phyloP scores from a whole-genome alignment of 2,329 filamentous ascomycete genomes.

The Pseudocercospora vitis region DNA sequence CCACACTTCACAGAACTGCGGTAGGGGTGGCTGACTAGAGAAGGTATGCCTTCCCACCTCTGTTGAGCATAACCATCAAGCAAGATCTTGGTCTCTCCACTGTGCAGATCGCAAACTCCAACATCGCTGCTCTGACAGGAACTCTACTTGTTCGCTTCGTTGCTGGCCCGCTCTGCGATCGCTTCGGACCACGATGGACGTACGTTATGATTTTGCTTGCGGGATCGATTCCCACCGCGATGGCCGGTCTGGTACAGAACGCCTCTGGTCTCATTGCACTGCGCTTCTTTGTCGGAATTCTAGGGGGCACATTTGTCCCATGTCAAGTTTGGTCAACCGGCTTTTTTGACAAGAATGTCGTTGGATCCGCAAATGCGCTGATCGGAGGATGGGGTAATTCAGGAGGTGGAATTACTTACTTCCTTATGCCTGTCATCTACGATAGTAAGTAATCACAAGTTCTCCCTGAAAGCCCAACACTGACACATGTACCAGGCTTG shows the following conservation, averaged over 20 bases:
- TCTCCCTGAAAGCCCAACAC: background rate
- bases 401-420: slow-evolving; percentile 87
- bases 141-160: slow-evolving; percentile 76
- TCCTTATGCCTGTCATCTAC: slow-evolving; percentile 87
- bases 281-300: slow-evolving; percentile 76
- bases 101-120: slow-evolving; percentile 78
- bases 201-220: slow-evolving; percentile 71
- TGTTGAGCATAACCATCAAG: slow-evolving; percentile 76
- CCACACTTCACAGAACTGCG: too few species aligned
- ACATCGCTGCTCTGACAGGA: slow-evolving; percentile 75
- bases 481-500: slow-evolving; percentile 46
- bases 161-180: slow-evolving; percentile 78
- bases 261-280: slow-evolving; percentile 65
- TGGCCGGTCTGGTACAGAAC: slow-evolving; percentile 72
- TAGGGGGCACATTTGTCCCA: slow-evolving; percentile 75
- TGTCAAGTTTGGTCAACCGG: slow-evolving; percentile 91
- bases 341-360: slow-evolving; percentile 89
- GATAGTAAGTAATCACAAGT: slow-evolving; percentile 51
- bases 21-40: too few species aligned
- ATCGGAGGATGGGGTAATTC: slow-evolving; percentile 83
- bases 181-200: slow-evolving; percentile 74
- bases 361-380: slow-evolving; percentile 82
- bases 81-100: slow-evolving; percentile 71
- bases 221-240: slow-evolving; percentile 77
- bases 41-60: slow-evolving; percentile 83